phyloP scores from a whole-genome alignment of 495 filamentous ascomycete species.

The Daldinia childiae region DNA sequence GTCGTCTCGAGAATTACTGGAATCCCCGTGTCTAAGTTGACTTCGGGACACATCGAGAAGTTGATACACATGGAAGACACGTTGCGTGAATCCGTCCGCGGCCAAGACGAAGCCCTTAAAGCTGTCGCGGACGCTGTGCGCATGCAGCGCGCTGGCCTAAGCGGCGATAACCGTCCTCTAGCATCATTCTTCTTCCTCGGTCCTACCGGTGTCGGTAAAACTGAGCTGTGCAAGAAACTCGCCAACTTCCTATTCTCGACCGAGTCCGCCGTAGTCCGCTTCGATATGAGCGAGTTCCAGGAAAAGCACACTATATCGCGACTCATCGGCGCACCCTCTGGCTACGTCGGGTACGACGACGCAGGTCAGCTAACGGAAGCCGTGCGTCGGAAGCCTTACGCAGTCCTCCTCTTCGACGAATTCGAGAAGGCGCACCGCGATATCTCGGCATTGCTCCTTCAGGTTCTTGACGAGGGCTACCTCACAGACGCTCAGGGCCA shows the following conservation, averaged over 20 bases:
- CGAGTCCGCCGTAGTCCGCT: slow-evolving; percentile 86
- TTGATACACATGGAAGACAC: slow-evolving; percentile 94
- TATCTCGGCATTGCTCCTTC: slow-evolving; percentile 91
- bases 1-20: slow-evolving; percentile 93
- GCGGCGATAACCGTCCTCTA: slow-evolving; percentile 87
- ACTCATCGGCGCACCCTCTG: slow-evolving; percentile 90
- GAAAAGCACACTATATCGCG: slow-evolving; percentile 96
- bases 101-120: slow-evolving; percentile 91
- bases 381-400: slow-evolving; percentile 93
- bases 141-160: slow-evolving; percentile 91
- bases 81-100: slow-evolving; percentile 82
- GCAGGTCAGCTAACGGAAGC: slow-evolving; percentile 96
- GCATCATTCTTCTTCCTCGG: slow-evolving; percentile 98
- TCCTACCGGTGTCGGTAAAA: slow-evolving; percentile 96
- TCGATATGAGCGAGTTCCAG: slow-evolving; percentile 98
- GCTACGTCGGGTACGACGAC: slow-evolving; percentile 97
- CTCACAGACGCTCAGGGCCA: slow-evolving; percentile 95
- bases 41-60: slow-evolving; percentile 90
- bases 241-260: slow-evolving; percentile 93
- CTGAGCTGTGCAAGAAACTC: slow-evolving; percentile 95
- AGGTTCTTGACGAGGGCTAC: slow-evolving; percentile 96
- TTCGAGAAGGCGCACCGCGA: slow-evolving; percentile 98
- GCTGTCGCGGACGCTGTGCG: slow-evolving; percentile 93
- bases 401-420: slow-evolving; percentile 93
- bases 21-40: slow-evolving; percentile 90